Percentiles rank a stretch among this genome's conserved stretches.
Evolutionary conservation across 768 basidiomycete genomes (phyloP).

Genomic region (Xanthoconium purpureum): DNA sequence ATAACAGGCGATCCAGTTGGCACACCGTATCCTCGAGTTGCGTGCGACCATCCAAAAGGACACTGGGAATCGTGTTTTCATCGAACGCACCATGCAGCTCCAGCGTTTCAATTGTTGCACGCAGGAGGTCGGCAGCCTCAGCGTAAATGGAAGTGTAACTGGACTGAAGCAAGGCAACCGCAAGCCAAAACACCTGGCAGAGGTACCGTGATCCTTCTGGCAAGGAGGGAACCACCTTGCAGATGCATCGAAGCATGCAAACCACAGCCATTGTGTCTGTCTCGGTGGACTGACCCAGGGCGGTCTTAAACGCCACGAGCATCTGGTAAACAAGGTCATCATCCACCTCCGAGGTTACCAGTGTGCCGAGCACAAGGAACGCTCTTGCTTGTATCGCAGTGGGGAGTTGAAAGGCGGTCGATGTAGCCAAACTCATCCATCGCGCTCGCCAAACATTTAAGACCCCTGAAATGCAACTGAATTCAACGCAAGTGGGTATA

Average conservation of each 20-base stretch:
- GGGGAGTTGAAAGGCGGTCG: constrained; percentile 87
- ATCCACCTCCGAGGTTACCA: constrained; percentile 83
- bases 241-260: constrained; percentile 86
- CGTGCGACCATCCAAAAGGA: constrained; percentile 62
- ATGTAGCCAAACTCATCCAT: constrained; percentile 88
- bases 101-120: constrained; percentile 62
- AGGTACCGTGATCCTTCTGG: constrained; percentile 69
- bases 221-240: constrained; percentile 71
- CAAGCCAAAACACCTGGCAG: constrained; percentile 80
- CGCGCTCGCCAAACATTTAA: constrained; percentile 89
- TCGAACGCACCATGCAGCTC: constrained; percentile 58
- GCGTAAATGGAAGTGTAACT: constrained; percentile 67
- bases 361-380: constrained; percentile 77
- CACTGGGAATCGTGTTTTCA: constrained; percentile 46
- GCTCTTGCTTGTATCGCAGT: constrained; percentile 86
- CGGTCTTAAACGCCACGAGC: constrained; percentile 78
- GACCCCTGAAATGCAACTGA: constrained; percentile 46
- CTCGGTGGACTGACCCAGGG: constrained; percentile 64
- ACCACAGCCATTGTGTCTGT: constrained; percentile 69
- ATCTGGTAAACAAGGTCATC: constrained; percentile 94
- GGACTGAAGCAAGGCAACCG: constrained; percentile 77
- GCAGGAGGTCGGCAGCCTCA: constrained; percentile 67
- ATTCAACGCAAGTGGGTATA: not conserved
- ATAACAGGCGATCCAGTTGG: constrained; percentile 70
- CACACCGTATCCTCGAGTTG: constrained; percentile 64